phyloP scores from a whole-genome alignment of 2,329 filamentous ascomycete genomes.

The Neofusicoccum sp. region DNA sequence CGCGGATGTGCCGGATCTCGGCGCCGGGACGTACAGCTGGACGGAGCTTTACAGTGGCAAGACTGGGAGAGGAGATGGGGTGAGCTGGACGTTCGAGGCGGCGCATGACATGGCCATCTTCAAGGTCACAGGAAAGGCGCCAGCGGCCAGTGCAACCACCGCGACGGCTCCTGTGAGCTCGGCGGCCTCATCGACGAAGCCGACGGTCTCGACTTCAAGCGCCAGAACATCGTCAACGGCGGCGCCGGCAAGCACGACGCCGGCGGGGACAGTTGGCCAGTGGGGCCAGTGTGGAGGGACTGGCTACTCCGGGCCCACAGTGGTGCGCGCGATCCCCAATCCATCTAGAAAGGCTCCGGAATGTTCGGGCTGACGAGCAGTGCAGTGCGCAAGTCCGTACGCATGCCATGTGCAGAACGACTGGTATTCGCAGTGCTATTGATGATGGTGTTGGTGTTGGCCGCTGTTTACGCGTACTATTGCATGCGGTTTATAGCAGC shows the following conservation, averaged over 20 bases:
- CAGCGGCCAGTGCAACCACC: not conserved
- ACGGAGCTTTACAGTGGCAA: conserved; percentile 22
- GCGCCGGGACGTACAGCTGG: conserved; percentile 22
- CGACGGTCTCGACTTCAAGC: not conserved
- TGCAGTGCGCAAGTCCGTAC: not conserved
- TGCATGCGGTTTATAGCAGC: not conserved
- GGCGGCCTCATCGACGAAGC: not conserved
- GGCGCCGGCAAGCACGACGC: not conserved
- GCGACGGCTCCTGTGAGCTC: not conserved
- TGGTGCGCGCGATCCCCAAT: not conserved
- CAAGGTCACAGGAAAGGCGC: conserved; percentile 18
- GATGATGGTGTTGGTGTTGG: not conserved
- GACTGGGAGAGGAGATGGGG: conserved; percentile 19
- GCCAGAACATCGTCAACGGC: not conserved
- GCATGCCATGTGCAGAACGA: not conserved
- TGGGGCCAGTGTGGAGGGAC: conserved; percentile 5
- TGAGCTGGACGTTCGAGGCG: conserved; percentile 16
- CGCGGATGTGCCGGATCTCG: conserved; percentile 23
- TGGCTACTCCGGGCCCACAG: conserved; percentile 5
- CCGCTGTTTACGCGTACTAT: not conserved
- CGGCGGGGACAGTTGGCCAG: conserved; percentile 6
- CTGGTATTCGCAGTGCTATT: not conserved
- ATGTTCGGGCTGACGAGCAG: not conserved
- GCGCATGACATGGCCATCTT: conserved; percentile 23
- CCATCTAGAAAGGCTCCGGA: conserved; percentile 1